Evolutionary conservation across 1,284 basidiomycete species (phyloP).

Genomic region (Ceraceosorus guamensis): DNA sequence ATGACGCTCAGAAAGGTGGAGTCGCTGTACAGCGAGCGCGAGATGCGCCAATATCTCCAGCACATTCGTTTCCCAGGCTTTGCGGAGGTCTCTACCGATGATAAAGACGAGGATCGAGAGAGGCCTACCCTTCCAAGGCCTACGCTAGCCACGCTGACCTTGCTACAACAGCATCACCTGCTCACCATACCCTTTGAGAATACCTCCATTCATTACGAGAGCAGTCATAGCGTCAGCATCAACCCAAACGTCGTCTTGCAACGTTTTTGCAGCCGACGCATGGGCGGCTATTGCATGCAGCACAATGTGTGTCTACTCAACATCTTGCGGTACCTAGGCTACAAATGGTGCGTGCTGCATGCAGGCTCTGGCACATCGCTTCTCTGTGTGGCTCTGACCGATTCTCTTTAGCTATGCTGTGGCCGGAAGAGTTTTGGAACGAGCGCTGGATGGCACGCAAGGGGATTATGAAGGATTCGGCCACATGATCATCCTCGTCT

Average conservation of each 20-base stretch:
- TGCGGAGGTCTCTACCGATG: too few relatives aligned
- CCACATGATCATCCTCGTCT: conserved; percentile 17
- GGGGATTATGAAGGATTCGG: too few relatives aligned
- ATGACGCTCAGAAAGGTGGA: not conserved
- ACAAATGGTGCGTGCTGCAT: conserved; percentile 7
- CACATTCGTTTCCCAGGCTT: conserved; percentile 16
- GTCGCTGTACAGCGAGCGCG: conserved; percentile 11
- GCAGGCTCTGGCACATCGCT: not conserved
- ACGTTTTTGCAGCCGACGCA: conserved; percentile 8
- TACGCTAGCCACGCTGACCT: conserved; percentile 12
- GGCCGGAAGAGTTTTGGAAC: conserved; percentile 14
- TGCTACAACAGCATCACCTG: conserved; percentile 19
- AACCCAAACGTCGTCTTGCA: conserved; percentile 8
- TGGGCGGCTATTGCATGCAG: conserved; percentile 28
- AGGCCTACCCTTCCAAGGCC: conserved; percentile 11
- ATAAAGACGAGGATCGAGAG: too few relatives aligned
- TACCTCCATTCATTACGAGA: conserved; percentile 23
- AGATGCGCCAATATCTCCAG: conserved; percentile 12
- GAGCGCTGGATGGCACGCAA: too few relatives aligned
- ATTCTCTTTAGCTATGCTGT: not conserved
- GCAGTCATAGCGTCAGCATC: not conserved
- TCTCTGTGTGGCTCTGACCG: not conserved
- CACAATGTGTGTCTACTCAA: conserved; percentile 17
- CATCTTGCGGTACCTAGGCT: conserved; percentile 12
- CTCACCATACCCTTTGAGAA: conserved; percentile 23